These are phyloP conservation scores for Sporodiniella umbellata DNA, from an alignment of 371 early-diverging fungal species.

Conservation along the genomic window DNA sequence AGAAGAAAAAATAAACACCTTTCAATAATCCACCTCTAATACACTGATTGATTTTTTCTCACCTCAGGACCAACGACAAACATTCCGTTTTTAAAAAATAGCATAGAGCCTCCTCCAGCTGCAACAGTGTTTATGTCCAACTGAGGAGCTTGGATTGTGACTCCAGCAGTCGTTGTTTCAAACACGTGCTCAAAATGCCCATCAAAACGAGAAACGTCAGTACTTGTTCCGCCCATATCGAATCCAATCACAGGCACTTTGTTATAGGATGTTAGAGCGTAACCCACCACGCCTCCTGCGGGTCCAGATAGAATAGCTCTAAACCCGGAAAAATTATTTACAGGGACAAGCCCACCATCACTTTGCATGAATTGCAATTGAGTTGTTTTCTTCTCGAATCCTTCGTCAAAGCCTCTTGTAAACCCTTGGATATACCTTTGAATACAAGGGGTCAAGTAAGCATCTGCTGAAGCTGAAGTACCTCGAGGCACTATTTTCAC, in stretches of 20 bases:
- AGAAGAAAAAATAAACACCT: neutral
- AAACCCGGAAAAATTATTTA: slow-evolving; percentile 80
- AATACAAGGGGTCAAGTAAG: slow-evolving; percentile 92
- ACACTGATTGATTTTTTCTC: neutral
- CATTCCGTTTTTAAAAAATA: slow-evolving; percentile 91
- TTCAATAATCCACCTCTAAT: no score
- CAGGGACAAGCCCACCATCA: slow-evolving; percentile 92
- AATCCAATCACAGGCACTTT: slow-evolving; percentile 86
- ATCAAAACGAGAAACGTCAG: slow-evolving; percentile 93
- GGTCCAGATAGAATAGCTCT: slow-evolving; percentile 93
- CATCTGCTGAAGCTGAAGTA: slow-evolving; percentile 87
- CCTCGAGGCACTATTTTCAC: slow-evolving; percentile 94
- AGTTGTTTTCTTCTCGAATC: slow-evolving; percentile 52
- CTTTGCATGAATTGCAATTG: slow-evolving; percentile 94
- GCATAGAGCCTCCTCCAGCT: slow-evolving; percentile 94
- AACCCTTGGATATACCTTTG: slow-evolving; percentile 82
- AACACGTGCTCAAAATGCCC: slow-evolving; percentile 91
- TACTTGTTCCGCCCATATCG: slow-evolving; percentile 96
- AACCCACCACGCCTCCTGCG: slow-evolving; percentile 94
- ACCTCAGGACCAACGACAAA: slow-evolving; percentile 93
- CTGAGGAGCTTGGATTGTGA: slow-evolving; percentile 94
- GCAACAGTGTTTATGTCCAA: slow-evolving; percentile 94
- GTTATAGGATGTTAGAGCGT: slow-evolving; percentile 79
- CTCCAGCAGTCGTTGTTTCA: slow-evolving; percentile 92
- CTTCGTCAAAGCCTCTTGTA: slow-evolving; percentile 80